Evolutionary conservation across 768 basidiomycete genomes (phyloP), one percentile per base, ranked within the genome.

Genomic region (Gloeophyllum trabeum): DNA sequence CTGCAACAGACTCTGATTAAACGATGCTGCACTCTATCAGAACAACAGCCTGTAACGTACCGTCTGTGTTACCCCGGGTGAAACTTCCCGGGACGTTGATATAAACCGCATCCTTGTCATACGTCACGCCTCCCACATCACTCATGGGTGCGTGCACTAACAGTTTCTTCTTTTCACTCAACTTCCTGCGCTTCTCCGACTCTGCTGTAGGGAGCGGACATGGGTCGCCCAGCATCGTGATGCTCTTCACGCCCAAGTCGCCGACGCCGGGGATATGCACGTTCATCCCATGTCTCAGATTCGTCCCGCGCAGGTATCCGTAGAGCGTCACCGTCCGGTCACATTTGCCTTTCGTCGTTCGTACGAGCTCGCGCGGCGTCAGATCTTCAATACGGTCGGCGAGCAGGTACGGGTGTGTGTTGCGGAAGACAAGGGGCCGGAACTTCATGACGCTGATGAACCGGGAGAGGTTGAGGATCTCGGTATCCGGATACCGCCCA

Each of bases 381-480:
- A 97, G 75, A 54, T 98, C 96, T 54, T 98, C 92, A 2, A 99
- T 65, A 24, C 96, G 83, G 61, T 99, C 96, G 10, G 82, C 90
- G 24, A 98, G 78, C 36, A 99, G 70, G 64, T 97, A 98, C 1
- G 94, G 87, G 59, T 99, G 96, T 24, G 78, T 68, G 56, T 99
- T 99, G 41, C 94, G 76, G 70, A 98, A 99, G 30, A 96, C 71
- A 44, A 99, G 77, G 1, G 96, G 96, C 24, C 96, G 83, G 67
- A 99, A 99, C 61, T 98, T 99, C 83, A 98, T 96, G 50, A 98
- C 90, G 34, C 81, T 79, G 52, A 99, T 87, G 71, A 98, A 99
- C 30, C 94, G 84, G 19, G 85, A 85, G 46, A 99, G 81, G 58
- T 98, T 96, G 54, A 92, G 75, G 51, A 97, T 92, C 64, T 99